Evolutionary conservation across 345 rosid genomes (phyloP).

Genomic region (Eutrema japonicum): DNA sequence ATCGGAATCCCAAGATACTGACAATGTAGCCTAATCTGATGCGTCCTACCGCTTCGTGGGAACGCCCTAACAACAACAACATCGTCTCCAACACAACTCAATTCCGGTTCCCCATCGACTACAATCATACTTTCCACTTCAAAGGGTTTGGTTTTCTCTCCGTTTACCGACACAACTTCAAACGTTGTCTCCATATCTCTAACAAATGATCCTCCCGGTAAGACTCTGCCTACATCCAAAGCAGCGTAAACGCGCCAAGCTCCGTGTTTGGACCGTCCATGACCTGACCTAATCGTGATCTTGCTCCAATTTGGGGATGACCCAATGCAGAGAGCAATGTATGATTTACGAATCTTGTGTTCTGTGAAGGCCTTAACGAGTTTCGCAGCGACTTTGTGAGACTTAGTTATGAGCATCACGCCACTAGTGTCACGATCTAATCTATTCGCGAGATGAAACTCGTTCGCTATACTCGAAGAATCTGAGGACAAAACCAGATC

Average conservation of each 20-base stretch:
- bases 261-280: constrained; percentile 91
- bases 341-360: constrained; percentile 73
- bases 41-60: constrained; percentile 87
- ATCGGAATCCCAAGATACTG: constrained; percentile 82
- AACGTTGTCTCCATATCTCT: constrained; percentile 89
- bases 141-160: constrained; percentile 35
- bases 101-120: constrained; percentile 54
- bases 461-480: constrained; percentile 34
- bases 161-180: constrained; percentile 68
- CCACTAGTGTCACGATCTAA: constrained; percentile 96
- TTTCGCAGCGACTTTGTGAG: constrained; percentile 78
- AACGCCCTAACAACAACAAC: constrained; percentile 77
- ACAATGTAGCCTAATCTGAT: constrained; percentile 91
- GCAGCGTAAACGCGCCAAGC: constrained; percentile 89
- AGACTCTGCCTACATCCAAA: constrained; percentile 67
- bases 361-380: constrained; percentile 85
- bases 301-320: constrained; percentile 65
- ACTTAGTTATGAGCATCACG: constrained; percentile 81
- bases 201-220: constrained; percentile 85
- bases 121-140: constrained; percentile 40
- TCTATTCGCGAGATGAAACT: constrained; percentile 85
- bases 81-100: constrained; percentile 34
- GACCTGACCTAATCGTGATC: constrained; percentile 78
- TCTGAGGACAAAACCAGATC: constrained; percentile 11
- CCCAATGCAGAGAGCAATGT: constrained; percentile 75